These are phyloP conservation scores for Nigrograna mackinnonii DNA, from an alignment of 2,329 filamentous ascomycete species.

Conservation along the genomic window DNA sequence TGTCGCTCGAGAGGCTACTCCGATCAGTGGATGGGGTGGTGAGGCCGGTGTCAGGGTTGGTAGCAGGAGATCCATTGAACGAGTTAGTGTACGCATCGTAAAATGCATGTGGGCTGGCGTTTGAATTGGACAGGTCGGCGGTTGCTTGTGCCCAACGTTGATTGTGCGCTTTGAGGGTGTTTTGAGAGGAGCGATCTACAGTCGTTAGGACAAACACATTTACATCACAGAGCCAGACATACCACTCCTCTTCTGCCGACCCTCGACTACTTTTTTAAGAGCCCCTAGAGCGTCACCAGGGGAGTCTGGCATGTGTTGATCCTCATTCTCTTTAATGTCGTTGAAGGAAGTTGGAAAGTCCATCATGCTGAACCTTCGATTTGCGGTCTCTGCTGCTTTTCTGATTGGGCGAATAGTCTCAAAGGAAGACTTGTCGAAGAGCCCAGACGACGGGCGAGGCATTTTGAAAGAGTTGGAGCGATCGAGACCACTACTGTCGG, in stretches of 20 bases:
- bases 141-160: constrained; percentile 50
- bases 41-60: constrained; percentile 51
- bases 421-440: constrained; percentile 36
- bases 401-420: constrained; percentile 27
- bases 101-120: constrained; percentile 16
- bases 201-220: constrained; percentile 16
- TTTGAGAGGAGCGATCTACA: constrained; percentile 35
- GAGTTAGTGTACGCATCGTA: constrained; percentile 43
- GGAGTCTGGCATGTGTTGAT: constrained; percentile 32
- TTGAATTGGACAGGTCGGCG: constrained; percentile 33
- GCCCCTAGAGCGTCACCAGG: constrained; percentile 44
- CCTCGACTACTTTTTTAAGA: constrained; percentile 44
- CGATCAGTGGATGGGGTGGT: constrained; percentile 58
- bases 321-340: constrained; percentile 18
- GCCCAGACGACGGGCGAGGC: constrained; percentile 27
- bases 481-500: constrained; percentile 31
- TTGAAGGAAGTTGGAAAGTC: constrained; percentile 31
- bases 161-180: constrained; percentile 47
- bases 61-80: constrained; percentile 48
- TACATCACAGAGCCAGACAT: constrained; percentile 10
- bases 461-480: constrained; percentile 37
- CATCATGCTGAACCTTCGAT: constrained; percentile 35
- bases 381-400: constrained; percentile 23
- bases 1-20: constrained; percentile 54
- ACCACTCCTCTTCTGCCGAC: constrained; percentile 39